Conservation (phyloP, 2,329 filamentous ascomycete species). For the Fusarium nelsonii region DNA sequence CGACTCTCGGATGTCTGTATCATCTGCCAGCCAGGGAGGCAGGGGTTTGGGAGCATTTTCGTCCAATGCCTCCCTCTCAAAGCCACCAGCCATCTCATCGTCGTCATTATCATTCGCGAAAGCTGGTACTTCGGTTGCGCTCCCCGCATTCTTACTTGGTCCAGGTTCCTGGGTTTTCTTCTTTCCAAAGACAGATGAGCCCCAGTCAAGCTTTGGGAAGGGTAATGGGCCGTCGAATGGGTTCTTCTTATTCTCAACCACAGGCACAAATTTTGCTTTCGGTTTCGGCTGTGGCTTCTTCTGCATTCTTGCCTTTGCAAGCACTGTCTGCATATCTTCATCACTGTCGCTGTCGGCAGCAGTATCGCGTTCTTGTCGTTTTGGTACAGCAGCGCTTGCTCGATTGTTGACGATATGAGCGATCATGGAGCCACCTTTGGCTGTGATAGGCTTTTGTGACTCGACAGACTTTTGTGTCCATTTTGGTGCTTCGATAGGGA, state of each 20-base stretch:
- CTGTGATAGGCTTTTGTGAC: constrained; percentile 63
- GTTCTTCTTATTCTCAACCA: constrained; percentile 68
- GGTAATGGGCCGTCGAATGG: constrained; percentile 84
- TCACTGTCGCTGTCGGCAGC: constrained; percentile 75
- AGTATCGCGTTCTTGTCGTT: constrained; percentile 44
- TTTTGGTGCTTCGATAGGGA: constrained; percentile 59
- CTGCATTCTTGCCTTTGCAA: constrained; percentile 76
- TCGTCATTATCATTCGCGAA: constrained; percentile 52
- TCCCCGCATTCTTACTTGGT: constrained; percentile 31
- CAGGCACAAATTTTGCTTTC: constrained; percentile 55
- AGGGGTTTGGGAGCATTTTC: constrained; percentile 68
- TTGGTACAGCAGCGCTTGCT: constrained; percentile 71
- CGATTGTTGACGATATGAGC: constrained; percentile 81
- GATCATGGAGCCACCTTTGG: constrained; percentile 70
- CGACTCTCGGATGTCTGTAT: constrained; percentile 74
- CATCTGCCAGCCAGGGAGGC: constrained; percentile 79
- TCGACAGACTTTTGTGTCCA: constrained; percentile 69
- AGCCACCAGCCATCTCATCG: constrained; percentile 72
- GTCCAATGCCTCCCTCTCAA: constrained; percentile 65
- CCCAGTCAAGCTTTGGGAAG: constrained; percentile 86
- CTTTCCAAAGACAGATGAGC: constrained; percentile 68
- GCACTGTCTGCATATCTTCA: constrained; percentile 80
- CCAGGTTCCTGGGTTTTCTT: constrained; percentile 48
- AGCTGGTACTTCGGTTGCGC: constrained; percentile 21
- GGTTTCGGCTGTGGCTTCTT: constrained; percentile 61